Evolutionary conservation across 2,329 filamentous ascomycete species (phyloP).

Genomic region (Torrubiella hemipterigena): DNA sequence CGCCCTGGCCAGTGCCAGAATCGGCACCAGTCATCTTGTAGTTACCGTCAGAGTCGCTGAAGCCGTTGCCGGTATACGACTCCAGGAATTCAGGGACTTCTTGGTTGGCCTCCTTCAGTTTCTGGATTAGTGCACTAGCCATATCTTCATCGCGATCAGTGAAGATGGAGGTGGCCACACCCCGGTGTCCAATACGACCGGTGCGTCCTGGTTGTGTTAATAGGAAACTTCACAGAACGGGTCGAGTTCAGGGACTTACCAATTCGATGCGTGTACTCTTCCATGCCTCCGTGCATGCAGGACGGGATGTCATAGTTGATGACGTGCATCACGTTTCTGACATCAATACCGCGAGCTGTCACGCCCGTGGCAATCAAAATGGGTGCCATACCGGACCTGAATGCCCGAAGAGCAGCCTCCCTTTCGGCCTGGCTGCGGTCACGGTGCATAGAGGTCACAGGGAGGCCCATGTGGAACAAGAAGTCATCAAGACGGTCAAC

Average conservation of each 20-base stretch:
- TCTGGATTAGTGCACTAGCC: conserved; percentile 63
- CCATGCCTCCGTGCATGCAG: conserved; percentile 67
- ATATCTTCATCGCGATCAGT: conserved; percentile 65
- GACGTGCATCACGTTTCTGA: conserved; percentile 77
- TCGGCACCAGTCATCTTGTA: conserved; percentile 15
- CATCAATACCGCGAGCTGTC: conserved; percentile 78
- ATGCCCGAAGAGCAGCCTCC: conserved; percentile 80
- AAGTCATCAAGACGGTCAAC: conserved; percentile 84
- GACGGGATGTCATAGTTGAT: conserved; percentile 87
- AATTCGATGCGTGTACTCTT: conserved; percentile 90
- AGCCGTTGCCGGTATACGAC: conserved; percentile 41
- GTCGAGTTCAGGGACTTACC: conserved; percentile 39
- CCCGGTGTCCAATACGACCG: conserved; percentile 80
- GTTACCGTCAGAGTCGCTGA: conserved; percentile 43
- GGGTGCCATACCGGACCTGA: conserved; percentile 61
- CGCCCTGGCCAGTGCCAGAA: conserved; percentile 9
- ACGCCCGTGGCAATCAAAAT: conserved; percentile 82
- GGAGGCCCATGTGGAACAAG: conserved; percentile 67
- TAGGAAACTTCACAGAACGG: conserved; percentile 6
- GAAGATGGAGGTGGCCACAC: conserved; percentile 82
- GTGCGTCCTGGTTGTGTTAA: conserved; percentile 55
- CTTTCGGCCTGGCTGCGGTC: conserved; percentile 84
- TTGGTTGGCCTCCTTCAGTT: conserved; percentile 70
- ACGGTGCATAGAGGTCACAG: conserved; percentile 77
- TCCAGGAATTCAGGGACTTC: conserved; percentile 72